These are phyloP conservation scores for Xylariaceae sp. DNA, from an alignment of 2,329 filamentous ascomycete species.

Conservation along the genomic window DNA sequence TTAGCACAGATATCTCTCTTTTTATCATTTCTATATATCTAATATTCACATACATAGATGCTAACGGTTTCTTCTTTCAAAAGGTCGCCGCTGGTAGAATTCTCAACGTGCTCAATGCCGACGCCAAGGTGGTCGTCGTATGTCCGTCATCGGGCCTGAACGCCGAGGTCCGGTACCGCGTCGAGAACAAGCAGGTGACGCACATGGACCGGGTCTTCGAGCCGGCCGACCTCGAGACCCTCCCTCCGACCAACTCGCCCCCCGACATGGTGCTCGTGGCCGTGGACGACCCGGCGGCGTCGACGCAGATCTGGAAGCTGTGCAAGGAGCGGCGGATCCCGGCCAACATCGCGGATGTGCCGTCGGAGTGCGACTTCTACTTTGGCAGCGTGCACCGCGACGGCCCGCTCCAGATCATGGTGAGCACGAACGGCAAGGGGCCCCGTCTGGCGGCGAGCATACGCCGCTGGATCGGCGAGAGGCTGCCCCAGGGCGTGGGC, in stretches of 20 bases:
- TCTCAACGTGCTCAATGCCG: constrained; percentile 83
- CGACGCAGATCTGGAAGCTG: constrained; percentile 83
- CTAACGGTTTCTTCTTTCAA: constrained; percentile 5
- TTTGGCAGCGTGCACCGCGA: constrained; percentile 95
- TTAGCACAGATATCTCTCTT: constrained; percentile 39
- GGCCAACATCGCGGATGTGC: constrained; percentile 95
- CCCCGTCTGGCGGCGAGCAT: constrained; percentile 86
- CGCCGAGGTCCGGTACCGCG: constrained; percentile 78
- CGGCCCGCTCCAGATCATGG: constrained; percentile 95
- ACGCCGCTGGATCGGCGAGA: constrained; percentile 70
- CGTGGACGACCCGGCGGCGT: constrained; percentile 89
- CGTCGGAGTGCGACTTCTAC: constrained; percentile 96
- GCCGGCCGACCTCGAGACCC: constrained; percentile 74
- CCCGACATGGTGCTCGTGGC: constrained; percentile 85
- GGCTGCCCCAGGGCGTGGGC: constrained; percentile 73
- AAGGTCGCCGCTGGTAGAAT: constrained; percentile 95
- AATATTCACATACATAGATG: constrained; percentile 2
- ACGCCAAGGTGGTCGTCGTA: constrained; percentile 82
- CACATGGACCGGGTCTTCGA: constrained; percentile 82
- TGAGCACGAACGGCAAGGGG: constrained; percentile 95
- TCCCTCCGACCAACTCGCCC: constrained; percentile 24
- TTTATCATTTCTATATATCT: not conserved
- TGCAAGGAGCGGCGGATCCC: constrained; percentile 81
- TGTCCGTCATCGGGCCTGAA: constrained; percentile 76
- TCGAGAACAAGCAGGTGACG: constrained; percentile 67